Base-by-base conservation (phyloP, 805 yeast species). In the Wickerhamomyces sydowiorum region DNA sequence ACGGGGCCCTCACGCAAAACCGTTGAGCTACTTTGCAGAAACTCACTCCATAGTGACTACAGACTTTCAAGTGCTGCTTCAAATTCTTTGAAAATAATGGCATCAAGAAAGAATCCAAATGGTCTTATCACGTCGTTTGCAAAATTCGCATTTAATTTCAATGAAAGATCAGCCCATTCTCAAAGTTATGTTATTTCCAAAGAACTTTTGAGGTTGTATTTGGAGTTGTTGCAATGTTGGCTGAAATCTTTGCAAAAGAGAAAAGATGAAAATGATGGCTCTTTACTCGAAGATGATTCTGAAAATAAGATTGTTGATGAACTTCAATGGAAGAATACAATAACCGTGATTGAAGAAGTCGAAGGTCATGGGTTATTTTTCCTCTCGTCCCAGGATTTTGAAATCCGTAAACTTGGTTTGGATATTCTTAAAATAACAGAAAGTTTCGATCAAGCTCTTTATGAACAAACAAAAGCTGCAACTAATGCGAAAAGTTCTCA, bases 291-390 rank as follows among this genome's bases (percentile, higher is more conserved):
- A 19, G 44, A 43, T 5, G 44, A 47, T 25, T 61, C 53, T 6
- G 61, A 57, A 6, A 44, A 50, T 17, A 53, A 56, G 7, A 61
- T 59, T n/a, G 63, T 72, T 7, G 89, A 84, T 47, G 86, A 80
- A 43, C 60, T 86, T 29, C 91, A 86, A 55, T 70, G 87, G 74
- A 86, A 86, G 50, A 80, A 79, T 37, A 79, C 88, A 15, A 80
- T 87, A 47, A 84, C 96, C 0, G 83, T 86, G 1, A 82, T 93
- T 37, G 98, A 93, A 61, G 97, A 91, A 47, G 86, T 91, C 9
- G 99, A 93, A 62, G 97, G 99, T 1, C 87, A 90, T 56, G 99
- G 96, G 0, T 64, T 93, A 24, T 93, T 87, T 54, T 91, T 95
- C 56, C 66, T 93, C 19, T 86, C 96, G 53, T 86, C 96, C 1